These are phyloP conservation scores for Xerocomellus dryophilus DNA, from an alignment of 768 basidiomycete genomes.

Conservation along the genomic window DNA sequence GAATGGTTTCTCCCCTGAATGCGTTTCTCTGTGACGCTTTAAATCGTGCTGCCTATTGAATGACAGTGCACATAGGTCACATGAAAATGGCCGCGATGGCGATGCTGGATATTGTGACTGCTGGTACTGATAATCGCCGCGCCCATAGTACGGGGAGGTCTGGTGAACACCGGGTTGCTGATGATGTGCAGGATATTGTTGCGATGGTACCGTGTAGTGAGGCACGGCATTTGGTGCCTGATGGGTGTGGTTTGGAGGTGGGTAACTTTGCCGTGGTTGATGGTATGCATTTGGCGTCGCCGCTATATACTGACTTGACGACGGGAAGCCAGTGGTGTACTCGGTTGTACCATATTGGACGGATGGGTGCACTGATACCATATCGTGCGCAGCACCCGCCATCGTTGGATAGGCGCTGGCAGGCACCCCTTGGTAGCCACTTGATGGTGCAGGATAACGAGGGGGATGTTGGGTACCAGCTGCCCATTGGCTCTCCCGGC, in stretches of 20 bases:
- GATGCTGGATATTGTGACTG: constrained; percentile 53
- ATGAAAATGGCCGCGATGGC: constrained; percentile 61
- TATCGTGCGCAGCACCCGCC: constrained; percentile 14
- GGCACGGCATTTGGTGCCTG: constrained; percentile 36
- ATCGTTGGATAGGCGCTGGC: constrained; percentile 19
- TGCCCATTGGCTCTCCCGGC: constrained; percentile 26
- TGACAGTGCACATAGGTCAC: constrained; percentile 72
- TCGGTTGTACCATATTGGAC: constrained; percentile 23
- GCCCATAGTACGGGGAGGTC: constrained; percentile 38
- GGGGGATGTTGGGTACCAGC: constrained; percentile 18
- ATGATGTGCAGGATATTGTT: constrained; percentile 28
- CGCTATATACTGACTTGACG: constrained; percentile 23
- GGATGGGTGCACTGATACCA: constrained; percentile 19
- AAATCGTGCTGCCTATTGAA: constrained; percentile 86
- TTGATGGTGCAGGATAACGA: constrained; percentile 25
- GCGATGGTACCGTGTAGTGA: constrained; percentile 29
- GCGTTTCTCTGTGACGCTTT: constrained; percentile 81
- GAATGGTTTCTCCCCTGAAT: constrained; percentile 83
- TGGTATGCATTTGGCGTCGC: constrained; percentile 17
- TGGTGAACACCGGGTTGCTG: constrained; percentile 17
- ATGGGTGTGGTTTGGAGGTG: constrained; percentile 25
- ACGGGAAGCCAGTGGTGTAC: constrained; percentile 19
- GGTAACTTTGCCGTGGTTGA: constrained; percentile 27
- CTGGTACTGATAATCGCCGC: constrained; percentile 22
- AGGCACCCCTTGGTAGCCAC: constrained; percentile 19